Evolutionary conservation across 768 basidiomycete species (phyloP).

Genomic region (Mrakia hoshinonis): DNA sequence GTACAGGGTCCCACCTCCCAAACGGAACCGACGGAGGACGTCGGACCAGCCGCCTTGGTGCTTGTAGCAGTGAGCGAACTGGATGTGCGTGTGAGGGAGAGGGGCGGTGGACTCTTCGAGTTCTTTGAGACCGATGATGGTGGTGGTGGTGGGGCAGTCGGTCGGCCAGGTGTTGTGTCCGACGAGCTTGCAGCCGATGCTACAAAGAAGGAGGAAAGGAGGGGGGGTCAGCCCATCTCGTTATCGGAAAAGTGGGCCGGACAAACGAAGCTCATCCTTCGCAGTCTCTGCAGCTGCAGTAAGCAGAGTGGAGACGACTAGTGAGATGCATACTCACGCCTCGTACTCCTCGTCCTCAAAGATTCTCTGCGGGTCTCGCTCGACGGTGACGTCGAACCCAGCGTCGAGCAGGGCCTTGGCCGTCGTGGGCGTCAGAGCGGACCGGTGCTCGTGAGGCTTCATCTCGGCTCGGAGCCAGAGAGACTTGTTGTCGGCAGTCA

Average conservation of each 20-base stretch:
- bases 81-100: slow-evolving; percentile 87
- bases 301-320: background rate
- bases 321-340: slow-evolving; percentile 53
- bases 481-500: slow-evolving; percentile 8
- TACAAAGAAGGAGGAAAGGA: slow-evolving; percentile 38
- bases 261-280: background rate
- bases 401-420: slow-evolving; percentile 78
- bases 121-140: slow-evolving; percentile 94
- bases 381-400: slow-evolving; percentile 83
- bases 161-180: slow-evolving; percentile 73
- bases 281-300: background rate
- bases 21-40: slow-evolving; percentile 73
- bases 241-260: background rate
- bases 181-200: slow-evolving; percentile 81
- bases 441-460: slow-evolving; percentile 85
- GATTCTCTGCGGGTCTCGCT: slow-evolving; percentile 86
- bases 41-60: slow-evolving; percentile 83
- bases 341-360: slow-evolving; percentile 90
- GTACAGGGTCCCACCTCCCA: slow-evolving; percentile 48
- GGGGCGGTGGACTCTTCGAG: slow-evolving; percentile 71
- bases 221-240: background rate
- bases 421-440: slow-evolving; percentile 85
- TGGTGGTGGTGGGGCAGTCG: slow-evolving; percentile 54
- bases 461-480: slow-evolving; percentile 97
- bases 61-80: slow-evolving; percentile 98